Evolutionary conservation across 2,329 filamentous ascomycete genomes (phyloP), one percentile per base, ranked within the genome.

Genomic region (Monilinia vaccinii-corymbosi): DNA sequence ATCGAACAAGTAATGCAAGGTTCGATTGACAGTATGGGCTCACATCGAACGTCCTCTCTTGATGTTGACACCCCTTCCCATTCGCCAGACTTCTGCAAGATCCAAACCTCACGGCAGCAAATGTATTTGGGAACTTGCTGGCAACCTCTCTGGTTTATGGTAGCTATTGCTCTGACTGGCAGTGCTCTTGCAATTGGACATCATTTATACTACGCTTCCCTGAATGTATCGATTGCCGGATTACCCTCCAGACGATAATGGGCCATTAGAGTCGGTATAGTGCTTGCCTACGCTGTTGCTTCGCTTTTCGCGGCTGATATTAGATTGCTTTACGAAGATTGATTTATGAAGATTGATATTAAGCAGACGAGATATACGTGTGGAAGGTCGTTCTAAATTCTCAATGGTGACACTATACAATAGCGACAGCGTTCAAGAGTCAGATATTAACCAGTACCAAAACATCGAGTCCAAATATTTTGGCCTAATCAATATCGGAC

Each of bases 241-340:
- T 49, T 49, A 4, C n/a, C 53, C 8, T 25, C 31, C 8, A 49
- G 34, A 23, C 58, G 65, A 42, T 23, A 61, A 46, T 63, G 56
- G 46, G 28, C 60, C 18, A 52, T 58, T 8, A 25, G 50, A 40
- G 38, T 63, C 21, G 64, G 64, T 45, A 66, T 60, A 11, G 62
- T 58, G 6, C 62, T 67, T 44, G 42, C 59, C 16, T 61, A 63
- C 28, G 31, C 60, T 2, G 44, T 60, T 21, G 28, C 60, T 38
- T 60, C 63, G 11, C 21, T 40, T 13, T 42, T 66, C 1, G 34
- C 45, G 42, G 58, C 61, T 16, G 58, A 60, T 25, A 52, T 45
- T 16, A 36, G 49, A 23, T 40, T 23, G 14, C 45, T 58, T n/a
- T n/a, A n/a, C n/a, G n/a, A n/a, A n/a, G n/a, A n/a, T n/a, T n/a